phyloP scores from a whole-genome alignment of 441 rosid genomes.

The Mallotus repandus region DNA sequence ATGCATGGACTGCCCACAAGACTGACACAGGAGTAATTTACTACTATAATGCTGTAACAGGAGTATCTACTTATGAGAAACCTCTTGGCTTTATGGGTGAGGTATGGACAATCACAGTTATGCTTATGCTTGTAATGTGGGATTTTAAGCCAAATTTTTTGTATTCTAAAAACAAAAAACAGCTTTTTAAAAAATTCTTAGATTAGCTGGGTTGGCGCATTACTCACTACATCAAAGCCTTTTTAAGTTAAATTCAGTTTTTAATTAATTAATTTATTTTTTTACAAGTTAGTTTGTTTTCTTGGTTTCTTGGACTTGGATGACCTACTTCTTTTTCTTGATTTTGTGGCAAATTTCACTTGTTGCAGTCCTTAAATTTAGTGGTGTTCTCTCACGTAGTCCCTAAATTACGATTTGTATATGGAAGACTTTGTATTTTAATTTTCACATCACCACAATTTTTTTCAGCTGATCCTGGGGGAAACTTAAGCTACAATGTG shows the following conservation, averaged over 20 bases:
- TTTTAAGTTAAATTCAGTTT: not conserved
- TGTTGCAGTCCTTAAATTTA: not conserved
- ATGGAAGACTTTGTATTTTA: no score
- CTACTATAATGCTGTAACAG: slow-evolving; percentile 86
- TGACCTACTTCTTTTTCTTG: not conserved
- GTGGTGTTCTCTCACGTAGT: not conserved
- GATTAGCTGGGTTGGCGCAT: not conserved
- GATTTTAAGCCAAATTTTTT: not conserved
- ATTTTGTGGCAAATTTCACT: not conserved
- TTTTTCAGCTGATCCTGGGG: no score
- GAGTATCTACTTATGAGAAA: slow-evolving; percentile 87
- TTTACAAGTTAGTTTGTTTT: not conserved
- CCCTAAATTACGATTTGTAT: not conserved
- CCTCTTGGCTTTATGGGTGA: slow-evolving; percentile 78
- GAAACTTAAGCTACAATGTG: no score
- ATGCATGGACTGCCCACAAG: slow-evolving; percentile 97
- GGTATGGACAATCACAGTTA: slow-evolving; percentile 42
- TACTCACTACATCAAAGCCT: not conserved
- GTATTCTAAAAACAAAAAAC: not conserved
- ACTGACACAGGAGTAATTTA: slow-evolving; percentile 75
- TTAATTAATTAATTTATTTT: not conserved
- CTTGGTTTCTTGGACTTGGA: not conserved
- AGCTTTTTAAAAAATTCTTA: not conserved
- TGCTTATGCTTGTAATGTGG: not conserved
- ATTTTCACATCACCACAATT: no score